Conservation (phyloP, 176 grass and related monocot genomes). For the Musa beccarii region DNA sequence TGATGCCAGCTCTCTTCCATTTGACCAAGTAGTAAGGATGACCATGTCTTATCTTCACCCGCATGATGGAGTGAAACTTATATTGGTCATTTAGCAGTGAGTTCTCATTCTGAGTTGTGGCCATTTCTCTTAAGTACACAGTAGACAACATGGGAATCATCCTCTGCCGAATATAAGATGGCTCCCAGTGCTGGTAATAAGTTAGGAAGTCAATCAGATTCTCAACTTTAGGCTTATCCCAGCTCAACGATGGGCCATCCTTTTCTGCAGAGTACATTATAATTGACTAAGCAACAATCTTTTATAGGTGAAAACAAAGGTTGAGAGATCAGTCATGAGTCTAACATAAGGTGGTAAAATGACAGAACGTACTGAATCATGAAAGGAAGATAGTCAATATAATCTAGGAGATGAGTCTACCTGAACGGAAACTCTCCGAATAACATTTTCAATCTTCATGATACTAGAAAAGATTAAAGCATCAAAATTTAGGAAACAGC, state of each 20-base stretch:
- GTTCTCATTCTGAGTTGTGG: conserved; percentile 23
- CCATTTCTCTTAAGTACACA: conserved; percentile 62
- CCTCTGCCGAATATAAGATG: conserved; percentile 73
- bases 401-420: background rate
- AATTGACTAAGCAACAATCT: background rate
- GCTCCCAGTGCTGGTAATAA: conserved; percentile 66
- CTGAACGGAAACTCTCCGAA: background rate
- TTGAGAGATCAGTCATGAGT: background rate
- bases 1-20: conserved; percentile 41
- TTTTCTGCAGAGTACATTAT: conserved; percentile 40
- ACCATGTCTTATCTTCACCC: conserved; percentile 59
- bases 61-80: conserved; percentile 68
- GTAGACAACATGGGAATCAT: conserved; percentile 82
- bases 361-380: background rate
- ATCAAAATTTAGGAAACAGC: too few relatives aligned
- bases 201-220: conserved; percentile 68
- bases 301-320: background rate
- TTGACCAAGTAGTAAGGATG: conserved; percentile 75
- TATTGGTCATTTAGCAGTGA: conserved; percentile 65
- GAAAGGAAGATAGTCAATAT: background rate
- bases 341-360: too few relatives aligned
- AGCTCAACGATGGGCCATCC: conserved; percentile 33
- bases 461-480: background rate
- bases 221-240: conserved; percentile 72
- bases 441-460: background rate